Evolutionary conservation across 164 flowering plant species (phyloP).

Genomic region (Nymphaea thermarum): DNA sequence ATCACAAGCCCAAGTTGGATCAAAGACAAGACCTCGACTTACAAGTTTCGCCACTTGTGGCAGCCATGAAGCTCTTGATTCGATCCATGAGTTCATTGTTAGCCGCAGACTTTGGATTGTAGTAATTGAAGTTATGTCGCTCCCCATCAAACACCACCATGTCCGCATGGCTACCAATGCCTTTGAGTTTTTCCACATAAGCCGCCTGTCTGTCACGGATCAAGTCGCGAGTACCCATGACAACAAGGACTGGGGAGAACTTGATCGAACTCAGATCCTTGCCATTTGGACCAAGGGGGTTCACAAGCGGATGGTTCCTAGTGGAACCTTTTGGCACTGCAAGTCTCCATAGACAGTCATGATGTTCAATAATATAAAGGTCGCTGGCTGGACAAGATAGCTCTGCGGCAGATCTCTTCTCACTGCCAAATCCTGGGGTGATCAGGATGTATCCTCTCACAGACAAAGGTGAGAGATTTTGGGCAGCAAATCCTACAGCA

Average conservation of each 20-base stretch:
- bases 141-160: conserved; percentile 52
- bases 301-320: conserved; percentile 53
- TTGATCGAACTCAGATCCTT: conserved; percentile 20
- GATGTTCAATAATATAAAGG: conserved; percentile 44
- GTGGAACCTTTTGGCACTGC: conserved; percentile 48
- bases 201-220: conserved; percentile 46
- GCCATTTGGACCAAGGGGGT: conserved; percentile 57
- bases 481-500: conserved; percentile 18
- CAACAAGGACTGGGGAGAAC: conserved; percentile 48
- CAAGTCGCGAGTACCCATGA: conserved; percentile 43
- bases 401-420: conserved; percentile 33
- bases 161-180: conserved; percentile 45
- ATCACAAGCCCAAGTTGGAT: too few relatives aligned
- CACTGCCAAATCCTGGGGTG: conserved; percentile 74
- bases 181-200: conserved; percentile 30
- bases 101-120: conserved; percentile 34
- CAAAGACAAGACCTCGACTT: too few relatives aligned
- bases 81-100: conserved; percentile 29
- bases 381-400: conserved; percentile 56
- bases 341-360: conserved; percentile 74
- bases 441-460: conserved; percentile 47
- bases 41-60: neutral
- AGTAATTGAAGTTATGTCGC: conserved; percentile 65
- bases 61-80: conserved; percentile 35
- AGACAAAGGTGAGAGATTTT: neutral